Conservation (phyloP, 2,329 filamentous ascomycete genomes). For the Blastomyces emzantsi region DNA sequence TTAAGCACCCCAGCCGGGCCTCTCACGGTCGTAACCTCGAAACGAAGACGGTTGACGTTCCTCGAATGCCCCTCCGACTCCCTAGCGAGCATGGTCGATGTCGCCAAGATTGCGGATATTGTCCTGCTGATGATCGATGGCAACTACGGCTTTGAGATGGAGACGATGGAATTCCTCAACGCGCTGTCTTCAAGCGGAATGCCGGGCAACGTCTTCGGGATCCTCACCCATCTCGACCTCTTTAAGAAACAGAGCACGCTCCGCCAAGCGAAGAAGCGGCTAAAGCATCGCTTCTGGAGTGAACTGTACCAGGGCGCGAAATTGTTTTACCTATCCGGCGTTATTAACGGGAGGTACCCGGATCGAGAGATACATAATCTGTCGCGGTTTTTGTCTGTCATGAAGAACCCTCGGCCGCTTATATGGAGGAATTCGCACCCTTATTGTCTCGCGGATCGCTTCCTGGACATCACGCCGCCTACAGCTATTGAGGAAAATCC, state of each 20-base stretch:
- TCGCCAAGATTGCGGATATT: conserved; percentile 95
- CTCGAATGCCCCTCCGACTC: conserved; percentile 92
- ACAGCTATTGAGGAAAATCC: conserved; percentile 80
- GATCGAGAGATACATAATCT: conserved; percentile 95
- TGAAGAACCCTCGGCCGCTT: conserved; percentile 97
- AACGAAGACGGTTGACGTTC: conserved; percentile 89
- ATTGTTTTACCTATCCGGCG: conserved; percentile 90
- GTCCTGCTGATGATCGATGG: conserved; percentile 97
- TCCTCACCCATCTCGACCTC: conserved; percentile 89
- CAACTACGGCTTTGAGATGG: conserved; percentile 99
- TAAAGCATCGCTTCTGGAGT: conserved; percentile 95
- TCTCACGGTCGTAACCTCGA: conserved; percentile 92
- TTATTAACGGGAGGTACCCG: conserved; percentile 93
- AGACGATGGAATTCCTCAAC: conserved; percentile 99
- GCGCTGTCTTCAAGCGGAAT: conserved; percentile 89
- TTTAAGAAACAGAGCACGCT: conserved; percentile 90
- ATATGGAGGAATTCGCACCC: conserved; percentile 96
- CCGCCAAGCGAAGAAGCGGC: conserved; percentile 86
- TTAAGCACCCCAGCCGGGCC: conserved; percentile 83
- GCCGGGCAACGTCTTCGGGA: conserved; percentile 97
- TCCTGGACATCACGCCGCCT: conserved; percentile 89
- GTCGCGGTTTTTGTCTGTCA: conserved; percentile 89
- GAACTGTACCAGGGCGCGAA: conserved; percentile 96
- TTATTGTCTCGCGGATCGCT: conserved; percentile 86
- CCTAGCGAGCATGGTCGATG: conserved; percentile 90